Evolutionary conservation across 305 asterid species (phyloP).

Genomic region (Nicotiana rustica): DNA sequence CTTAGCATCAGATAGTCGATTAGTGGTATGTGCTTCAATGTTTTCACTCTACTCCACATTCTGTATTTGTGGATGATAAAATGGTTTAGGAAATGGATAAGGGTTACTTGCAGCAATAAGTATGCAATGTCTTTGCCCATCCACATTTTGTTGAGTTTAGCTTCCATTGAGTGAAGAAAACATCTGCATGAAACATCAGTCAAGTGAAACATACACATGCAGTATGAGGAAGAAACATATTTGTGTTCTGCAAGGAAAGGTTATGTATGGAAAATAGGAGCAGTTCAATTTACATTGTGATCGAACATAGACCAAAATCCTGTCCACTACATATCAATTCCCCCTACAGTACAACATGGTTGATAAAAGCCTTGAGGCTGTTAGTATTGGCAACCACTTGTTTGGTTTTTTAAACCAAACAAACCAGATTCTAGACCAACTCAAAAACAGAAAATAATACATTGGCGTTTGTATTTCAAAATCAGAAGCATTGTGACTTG

Average conservation of each 20-base stretch:
- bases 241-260: slow-evolving; percentile 12
- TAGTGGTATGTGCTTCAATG: slow-evolving; percentile 55
- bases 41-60: slow-evolving; percentile 62
- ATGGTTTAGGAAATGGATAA: slow-evolving; percentile 79
- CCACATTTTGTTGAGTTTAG: slow-evolving; percentile 67
- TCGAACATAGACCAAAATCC: neutral
- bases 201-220: neutral
- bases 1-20: too few relatives aligned
- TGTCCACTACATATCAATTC: slow-evolving; percentile 18
- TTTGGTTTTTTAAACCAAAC: slow-evolving; percentile 24
- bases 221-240: neutral
- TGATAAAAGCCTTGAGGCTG: neutral
- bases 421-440: neutral
- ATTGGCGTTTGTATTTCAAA: neutral
- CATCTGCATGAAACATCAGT: slow-evolving; percentile 60
- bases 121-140: slow-evolving; percentile 83
- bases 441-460: neutral
- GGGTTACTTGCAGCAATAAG: slow-evolving; percentile 96
- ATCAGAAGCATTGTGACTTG: slow-evolving; percentile 13
- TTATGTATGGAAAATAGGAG: neutral
- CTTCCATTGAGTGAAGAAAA: slow-evolving; percentile 62
- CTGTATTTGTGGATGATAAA: slow-evolving; percentile 66
- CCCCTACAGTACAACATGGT: neutral
- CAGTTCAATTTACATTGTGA: neutral
- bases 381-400: slow-evolving; percentile 5